These are phyloP conservation scores for Syncephalastrum sp. DNA, from an alignment of 371 early-diverging fungal species.

Conservation along the genomic window DNA sequence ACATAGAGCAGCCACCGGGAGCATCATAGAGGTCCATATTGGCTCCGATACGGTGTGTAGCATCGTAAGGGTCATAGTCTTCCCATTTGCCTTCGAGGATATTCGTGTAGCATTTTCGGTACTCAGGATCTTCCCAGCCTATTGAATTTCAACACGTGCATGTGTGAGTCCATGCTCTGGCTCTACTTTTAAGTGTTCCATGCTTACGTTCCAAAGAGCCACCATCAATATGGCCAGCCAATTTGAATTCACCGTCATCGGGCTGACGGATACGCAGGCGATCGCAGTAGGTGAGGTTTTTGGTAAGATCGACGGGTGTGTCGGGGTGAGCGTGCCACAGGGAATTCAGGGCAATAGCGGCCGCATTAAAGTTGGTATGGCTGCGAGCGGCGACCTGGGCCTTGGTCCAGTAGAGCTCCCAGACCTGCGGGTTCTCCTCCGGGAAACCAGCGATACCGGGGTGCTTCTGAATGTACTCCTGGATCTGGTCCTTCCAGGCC, in stretches of 20 bases:
- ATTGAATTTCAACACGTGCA: background rate
- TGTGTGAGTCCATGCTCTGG: background rate
- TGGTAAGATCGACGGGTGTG: constrained; percentile 30
- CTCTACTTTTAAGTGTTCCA: background rate
- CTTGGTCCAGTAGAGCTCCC: constrained; percentile 41
- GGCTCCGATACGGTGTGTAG: constrained; percentile 40
- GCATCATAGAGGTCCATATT: constrained; percentile 37
- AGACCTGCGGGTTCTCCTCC: constrained; percentile 33
- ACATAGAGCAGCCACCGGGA: constrained; percentile 41
- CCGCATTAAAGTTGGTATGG: constrained; percentile 28
- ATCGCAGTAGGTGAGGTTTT: constrained; percentile 39
- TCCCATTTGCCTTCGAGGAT: constrained; percentile 27
- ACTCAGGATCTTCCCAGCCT: constrained; percentile 36
- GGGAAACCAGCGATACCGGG: constrained; percentile 31
- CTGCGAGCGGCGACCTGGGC: constrained; percentile 28
- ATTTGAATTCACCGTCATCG: constrained; percentile 28
- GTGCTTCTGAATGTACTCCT: constrained; percentile 28
- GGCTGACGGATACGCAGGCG: constrained; percentile 37
- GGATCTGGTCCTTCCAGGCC: constrained; percentile 31
- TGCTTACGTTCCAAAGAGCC: constrained; percentile 34
- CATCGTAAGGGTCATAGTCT: constrained; percentile 40
- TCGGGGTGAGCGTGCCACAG: constrained; percentile 34
- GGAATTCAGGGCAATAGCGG: constrained; percentile 30
- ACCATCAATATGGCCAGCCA: constrained; percentile 41
- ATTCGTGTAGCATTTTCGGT: constrained; percentile 23